Base-by-base conservation (phyloP, 805 yeast genomes). In the Metschnikowia kunwiensis region DNA sequence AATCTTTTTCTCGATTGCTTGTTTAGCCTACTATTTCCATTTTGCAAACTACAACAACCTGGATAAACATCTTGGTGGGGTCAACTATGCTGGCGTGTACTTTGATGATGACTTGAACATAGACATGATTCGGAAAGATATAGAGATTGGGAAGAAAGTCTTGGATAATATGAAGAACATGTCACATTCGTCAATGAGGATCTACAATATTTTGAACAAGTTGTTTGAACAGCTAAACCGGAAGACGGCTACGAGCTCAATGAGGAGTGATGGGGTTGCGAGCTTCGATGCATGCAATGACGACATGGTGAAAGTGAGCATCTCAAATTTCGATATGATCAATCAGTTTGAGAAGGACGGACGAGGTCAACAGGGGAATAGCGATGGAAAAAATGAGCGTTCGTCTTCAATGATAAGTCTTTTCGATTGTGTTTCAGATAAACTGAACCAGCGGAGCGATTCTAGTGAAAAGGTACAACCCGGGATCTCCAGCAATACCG, bases 1-100 rank as follows among this genome's bases (percentile, higher is more conserved):
- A 0, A 82, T 88, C 5, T 88, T 87, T 57, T 86, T 86, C 61
- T 80, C 94, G 2, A 87, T 87, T 42, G 94, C 95, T 1, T 84
- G 95, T 53, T 67, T 87, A 49, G 83, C 86, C 12, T 86, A 82
- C 52, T 86, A 87, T 55, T 82, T 77, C 38, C 91, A 85, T 57
- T 67, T 63, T 55, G 72, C 71, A 8, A 58, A 60, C 37, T 59
- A 60, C 44, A 47, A 47, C 35, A 60, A 58, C 12, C 44, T 50
- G 30, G 43, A 49, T n/a, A 38, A 46, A 22, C 38, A 38, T 25
- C 43, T 33, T 6, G 47, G 46, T 21, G 70, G 70, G 7, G 61
- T 56, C 15, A 68, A 68, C 42, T 67, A 67, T 41, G 74, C 67
- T 1, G 74, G 72, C 2, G 68, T 68, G 5, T 54, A 66, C 35